Conservation (phyloP, 2,329 filamentous ascomycete species). For the Sporothrix phasma region DNA sequence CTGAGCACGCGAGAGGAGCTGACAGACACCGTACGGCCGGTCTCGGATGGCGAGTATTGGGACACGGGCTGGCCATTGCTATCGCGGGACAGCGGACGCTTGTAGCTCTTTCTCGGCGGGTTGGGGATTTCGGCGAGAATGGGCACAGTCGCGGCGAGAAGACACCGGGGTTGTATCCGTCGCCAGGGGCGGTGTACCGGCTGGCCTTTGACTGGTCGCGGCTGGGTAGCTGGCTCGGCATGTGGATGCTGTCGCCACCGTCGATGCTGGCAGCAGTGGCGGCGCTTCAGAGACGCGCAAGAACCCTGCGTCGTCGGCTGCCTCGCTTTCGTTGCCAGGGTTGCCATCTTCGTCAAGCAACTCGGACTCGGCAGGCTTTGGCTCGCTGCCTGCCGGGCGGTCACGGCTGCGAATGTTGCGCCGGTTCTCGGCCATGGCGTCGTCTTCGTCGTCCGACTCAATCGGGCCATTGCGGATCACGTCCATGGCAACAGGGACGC, state of each 20-base stretch:
- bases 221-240: constrained; percentile 47
- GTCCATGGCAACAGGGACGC: constrained; percentile 55
- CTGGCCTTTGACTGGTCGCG: constrained; percentile 44
- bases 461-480: constrained; percentile 51
- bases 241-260: constrained; percentile 47
- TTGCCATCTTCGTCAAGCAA: constrained; percentile 39
- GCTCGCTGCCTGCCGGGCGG: neutral
- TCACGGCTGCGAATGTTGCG: constrained; percentile 19
- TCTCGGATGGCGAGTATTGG: neutral
- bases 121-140: constrained; percentile 8
- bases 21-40: neutral
- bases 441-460: constrained; percentile 50
- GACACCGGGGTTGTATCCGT: constrained; percentile 26
- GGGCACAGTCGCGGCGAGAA: constrained; percentile 27
- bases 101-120: constrained; percentile 65
- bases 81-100: constrained; percentile 30
- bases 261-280: constrained; percentile 50
- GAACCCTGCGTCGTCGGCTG: neutral
- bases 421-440: constrained; percentile 29
- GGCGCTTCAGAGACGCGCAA: constrained; percentile 36
- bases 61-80: neutral
- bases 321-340: constrained; percentile 34
- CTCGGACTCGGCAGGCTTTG: constrained; percentile 26
- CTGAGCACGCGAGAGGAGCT: neutral
- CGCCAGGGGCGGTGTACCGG: constrained; percentile 27